A percentile compares a stretch with the other conserved stretches of the same genome.
These are phyloP conservation scores for Oidium heveae DNA, from an alignment of 2,329 filamentous ascomycete species.

Conservation along the genomic window DNA sequence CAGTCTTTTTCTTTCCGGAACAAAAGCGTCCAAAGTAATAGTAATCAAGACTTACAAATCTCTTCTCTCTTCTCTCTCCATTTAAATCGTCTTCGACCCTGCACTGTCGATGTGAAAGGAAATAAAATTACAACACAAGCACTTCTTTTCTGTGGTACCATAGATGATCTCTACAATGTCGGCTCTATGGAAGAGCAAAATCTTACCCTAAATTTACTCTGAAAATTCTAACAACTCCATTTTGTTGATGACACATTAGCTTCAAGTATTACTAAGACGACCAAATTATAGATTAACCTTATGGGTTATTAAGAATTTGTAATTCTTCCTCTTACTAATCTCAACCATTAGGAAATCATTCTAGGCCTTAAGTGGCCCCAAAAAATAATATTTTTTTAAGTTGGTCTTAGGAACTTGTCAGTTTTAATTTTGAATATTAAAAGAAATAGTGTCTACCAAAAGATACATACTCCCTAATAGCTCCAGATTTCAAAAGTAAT, in stretches of 20 bases:
- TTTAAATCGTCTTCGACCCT: not conserved
- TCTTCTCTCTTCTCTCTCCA: not conserved
- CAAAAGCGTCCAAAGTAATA: not conserved
- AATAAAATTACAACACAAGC: not conserved
- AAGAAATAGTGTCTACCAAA: not conserved
- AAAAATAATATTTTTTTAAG: not conserved
- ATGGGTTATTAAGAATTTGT: no score
- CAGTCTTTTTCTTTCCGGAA: not conserved
- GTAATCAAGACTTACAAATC: not conserved
- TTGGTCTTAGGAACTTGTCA: not conserved
- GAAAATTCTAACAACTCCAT: not conserved
- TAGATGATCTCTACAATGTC: not conserved
- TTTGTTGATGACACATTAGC: not conserved
- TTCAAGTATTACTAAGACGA: not conserved
- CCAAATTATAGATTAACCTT: not conserved
- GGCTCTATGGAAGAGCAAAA: not conserved
- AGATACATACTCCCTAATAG: not conserved
- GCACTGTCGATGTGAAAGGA: not conserved
- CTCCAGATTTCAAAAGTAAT: not conserved
- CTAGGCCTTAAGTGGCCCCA: not conserved
- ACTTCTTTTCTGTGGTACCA: not conserved
- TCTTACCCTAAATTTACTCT: not conserved
- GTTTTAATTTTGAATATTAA: not conserved
- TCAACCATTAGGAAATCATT: no score
- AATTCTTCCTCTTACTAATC: no score